phyloP scores from a whole-genome alignment of 805 yeast genomes.

The Novakomyces olei region DNA sequence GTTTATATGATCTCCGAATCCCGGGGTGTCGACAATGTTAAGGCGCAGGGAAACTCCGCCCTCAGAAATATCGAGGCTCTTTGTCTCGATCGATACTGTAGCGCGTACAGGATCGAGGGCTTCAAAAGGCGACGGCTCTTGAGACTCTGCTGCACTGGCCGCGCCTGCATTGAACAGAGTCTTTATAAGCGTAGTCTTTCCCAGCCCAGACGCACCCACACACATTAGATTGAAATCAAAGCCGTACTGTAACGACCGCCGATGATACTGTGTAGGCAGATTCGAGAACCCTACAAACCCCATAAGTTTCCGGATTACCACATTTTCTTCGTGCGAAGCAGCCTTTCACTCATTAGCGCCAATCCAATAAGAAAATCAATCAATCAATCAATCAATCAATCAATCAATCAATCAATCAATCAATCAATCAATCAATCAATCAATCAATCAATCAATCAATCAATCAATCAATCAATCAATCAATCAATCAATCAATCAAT shows the following conservation, averaged over 20 bases:
- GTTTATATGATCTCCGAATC: constrained; percentile 79
- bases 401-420: too few species aligned
- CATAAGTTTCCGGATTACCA: constrained; percentile 60
- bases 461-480: too few species aligned
- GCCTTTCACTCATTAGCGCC: too few species aligned
- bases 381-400: too few species aligned
- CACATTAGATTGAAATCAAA: constrained; percentile 73
- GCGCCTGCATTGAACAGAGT: constrained; percentile 45
- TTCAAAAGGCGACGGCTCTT: constrained; percentile 13
- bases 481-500: too few species aligned
- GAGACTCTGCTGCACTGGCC: constrained; percentile 8
- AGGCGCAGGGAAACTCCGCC: constrained; percentile 74
- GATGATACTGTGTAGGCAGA: constrained; percentile 96
- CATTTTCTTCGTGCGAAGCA: too few species aligned
- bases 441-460: too few species aligned
- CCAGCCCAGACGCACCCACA: constrained; percentile 69
- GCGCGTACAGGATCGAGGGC: too few species aligned
- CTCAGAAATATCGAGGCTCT: constrained; percentile 62
- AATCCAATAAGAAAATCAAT: too few species aligned
- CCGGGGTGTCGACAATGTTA: constrained; percentile 74
- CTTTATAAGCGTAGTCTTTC: constrained; percentile 78
- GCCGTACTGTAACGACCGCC: constrained; percentile 75
- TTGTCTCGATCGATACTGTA: constrained; percentile 36
- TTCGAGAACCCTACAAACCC: constrained; percentile 95
- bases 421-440: too few species aligned